Evolutionary conservation across 2,329 filamentous ascomycete genomes (phyloP), one percentile per base, ranked within the genome.

Genomic region (Ophiocordyceps camponoti-saundersi): DNA sequence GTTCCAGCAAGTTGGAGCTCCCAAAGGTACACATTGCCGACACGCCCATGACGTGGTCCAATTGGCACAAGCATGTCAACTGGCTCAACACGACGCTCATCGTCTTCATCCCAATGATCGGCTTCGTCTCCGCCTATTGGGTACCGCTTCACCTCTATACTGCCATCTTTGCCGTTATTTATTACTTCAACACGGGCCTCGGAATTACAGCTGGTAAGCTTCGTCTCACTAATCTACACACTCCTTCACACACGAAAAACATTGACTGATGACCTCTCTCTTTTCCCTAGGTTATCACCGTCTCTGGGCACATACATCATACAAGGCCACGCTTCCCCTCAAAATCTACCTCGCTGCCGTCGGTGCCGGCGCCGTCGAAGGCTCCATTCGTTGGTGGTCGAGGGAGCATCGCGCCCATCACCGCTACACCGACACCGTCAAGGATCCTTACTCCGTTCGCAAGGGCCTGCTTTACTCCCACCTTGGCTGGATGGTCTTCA

Each of bases 41-140:
- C 53, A 77, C 77, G 52, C 82, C 84, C 48, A 81, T 93, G 56
- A 94, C 85, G 50, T 74, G 72, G 65, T 69, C 72, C 58, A 95
- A 94, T 71, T 92, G 85, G 85, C 80, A 88, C 68, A 82, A 89
- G 69, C 88, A 95, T 61, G 75, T 95, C 71, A 88, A 94, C 74
- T 95, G 88, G 87, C 74, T 95, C 54, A 95, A 94, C 65, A 80
- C 85, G 52, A 75, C 72, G 51, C 75, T 95, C 62, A 90, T 94
- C 61, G 65, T 93, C 53, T 72, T 82, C 54, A 74, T 94, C 43
- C 88, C 89, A 41, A 51, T 89, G 44, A 70, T 76, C 48, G 88
- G 88, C 52, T 75, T 82, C 59, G 65, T 92, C 55, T 74, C 78
- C 47, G 74, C 87, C 46, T 79, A 84, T 66, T 94, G 82, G 81